These are phyloP conservation scores for Arctostaphylos glauca DNA, from an alignment of 148 eudicot species.

Conservation along the genomic window DNA sequence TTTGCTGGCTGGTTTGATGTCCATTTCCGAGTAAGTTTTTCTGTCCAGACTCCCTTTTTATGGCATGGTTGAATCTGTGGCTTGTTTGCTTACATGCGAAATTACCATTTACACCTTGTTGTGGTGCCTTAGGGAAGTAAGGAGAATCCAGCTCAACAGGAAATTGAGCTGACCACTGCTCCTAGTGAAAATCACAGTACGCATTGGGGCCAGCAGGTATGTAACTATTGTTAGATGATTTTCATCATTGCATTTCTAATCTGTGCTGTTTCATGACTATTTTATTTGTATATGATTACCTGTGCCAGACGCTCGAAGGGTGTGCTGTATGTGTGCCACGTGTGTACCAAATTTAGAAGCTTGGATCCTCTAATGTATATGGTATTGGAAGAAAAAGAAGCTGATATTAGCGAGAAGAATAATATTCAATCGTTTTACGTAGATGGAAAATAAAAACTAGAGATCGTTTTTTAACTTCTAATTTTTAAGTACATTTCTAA, in stretches of 20 bases:
- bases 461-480: background rate
- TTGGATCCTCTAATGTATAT: background rate
- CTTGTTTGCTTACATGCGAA: background rate
- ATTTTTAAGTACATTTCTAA: background rate
- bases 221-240: conserved; percentile 14
- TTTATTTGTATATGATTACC: background rate
- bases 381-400: background rate
- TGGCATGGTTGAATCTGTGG: background rate
- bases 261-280: background rate
- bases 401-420: background rate
- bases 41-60: background rate
- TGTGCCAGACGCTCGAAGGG: background rate
- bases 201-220: conserved; percentile 99
- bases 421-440: background rate
- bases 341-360: background rate
- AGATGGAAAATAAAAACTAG: background rate
- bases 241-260: background rate
- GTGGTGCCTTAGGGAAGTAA: conserved; percentile 55
- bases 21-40: conserved; percentile 84
- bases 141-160: conserved; percentile 61
- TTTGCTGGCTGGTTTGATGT: conserved; percentile 99
- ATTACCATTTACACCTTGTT: conserved; percentile 4
- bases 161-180: conserved; percentile 85
- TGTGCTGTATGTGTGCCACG: background rate
- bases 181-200: conserved; percentile 68